Evolutionary conservation across 2,329 filamentous ascomycete genomes (phyloP).

Genomic region (Arthrobotrys musiformis): DNA sequence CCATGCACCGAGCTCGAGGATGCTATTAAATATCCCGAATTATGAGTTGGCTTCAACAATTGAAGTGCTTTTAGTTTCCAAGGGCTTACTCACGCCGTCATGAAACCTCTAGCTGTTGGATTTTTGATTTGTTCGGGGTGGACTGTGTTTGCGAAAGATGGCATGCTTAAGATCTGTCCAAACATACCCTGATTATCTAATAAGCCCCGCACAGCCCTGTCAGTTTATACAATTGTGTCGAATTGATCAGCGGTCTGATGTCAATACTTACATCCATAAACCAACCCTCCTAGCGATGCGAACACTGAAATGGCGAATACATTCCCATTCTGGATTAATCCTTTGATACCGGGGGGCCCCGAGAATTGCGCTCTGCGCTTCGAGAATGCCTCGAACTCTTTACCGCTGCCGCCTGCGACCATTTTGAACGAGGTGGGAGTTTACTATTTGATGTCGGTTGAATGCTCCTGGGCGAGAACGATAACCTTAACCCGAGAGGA

Average conservation of each 20-base stretch:
- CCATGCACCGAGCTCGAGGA: constrained; percentile 80
- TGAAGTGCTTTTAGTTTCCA: background rate
- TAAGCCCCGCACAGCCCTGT: constrained; percentile 52
- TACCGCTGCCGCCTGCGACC: constrained; percentile 37
- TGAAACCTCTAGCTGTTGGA: constrained; percentile 39
- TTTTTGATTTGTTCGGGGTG: constrained; percentile 41
- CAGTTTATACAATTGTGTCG: constrained; percentile 67
- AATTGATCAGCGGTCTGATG: constrained; percentile 70
- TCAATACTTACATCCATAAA: constrained; percentile 80
- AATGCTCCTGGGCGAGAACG: background rate
- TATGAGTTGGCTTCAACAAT: background rate
- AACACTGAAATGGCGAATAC: constrained; percentile 70
- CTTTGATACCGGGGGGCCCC: constrained; percentile 64
- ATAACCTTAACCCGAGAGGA: no score
- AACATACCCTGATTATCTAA: constrained; percentile 56
- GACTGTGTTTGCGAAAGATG: constrained; percentile 33
- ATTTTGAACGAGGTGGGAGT: constrained; percentile 5
- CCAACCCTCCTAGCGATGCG: constrained; percentile 61
- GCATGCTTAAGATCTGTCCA: constrained; percentile 25
- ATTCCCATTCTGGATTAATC: constrained; percentile 67
- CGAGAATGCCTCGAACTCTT: constrained; percentile 50
- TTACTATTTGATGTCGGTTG: background rate
- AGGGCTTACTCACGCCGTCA: constrained; percentile 33
- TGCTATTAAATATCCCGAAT: constrained; percentile 58
- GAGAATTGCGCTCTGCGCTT: constrained; percentile 51